These are phyloP conservation scores for Rhizophagus prolifer DNA, from an alignment of 192 early-diverging fungal species.

Conservation along the genomic window DNA sequence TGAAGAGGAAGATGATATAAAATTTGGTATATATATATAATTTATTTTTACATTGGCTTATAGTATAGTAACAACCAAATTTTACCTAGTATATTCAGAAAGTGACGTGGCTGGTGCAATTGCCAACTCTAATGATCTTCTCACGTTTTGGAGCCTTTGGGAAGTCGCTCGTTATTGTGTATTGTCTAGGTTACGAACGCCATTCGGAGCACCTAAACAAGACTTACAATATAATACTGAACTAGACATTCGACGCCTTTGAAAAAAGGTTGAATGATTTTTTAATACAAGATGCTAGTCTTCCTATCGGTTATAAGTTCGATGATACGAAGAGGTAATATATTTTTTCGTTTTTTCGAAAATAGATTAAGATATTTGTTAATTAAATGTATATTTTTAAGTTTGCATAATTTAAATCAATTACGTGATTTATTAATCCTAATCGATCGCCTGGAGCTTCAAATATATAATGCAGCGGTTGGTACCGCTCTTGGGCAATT, in stretches of 20 bases:
- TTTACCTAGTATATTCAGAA: conserved; percentile 16
- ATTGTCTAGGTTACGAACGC: conserved; percentile 68
- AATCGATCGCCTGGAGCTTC: conserved; percentile 73
- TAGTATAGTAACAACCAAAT: neutral
- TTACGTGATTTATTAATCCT: conserved; percentile 53
- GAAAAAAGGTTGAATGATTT: conserved; percentile 46
- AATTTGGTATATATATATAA: conserved; percentile 18
- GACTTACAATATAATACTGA: conserved; percentile 4
- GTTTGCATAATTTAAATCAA: conserved; percentile 11
- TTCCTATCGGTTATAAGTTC: neutral
- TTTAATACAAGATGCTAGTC: conserved; percentile 1
- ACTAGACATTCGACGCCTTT: conserved; percentile 53
- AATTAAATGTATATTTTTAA: conserved; percentile 3
- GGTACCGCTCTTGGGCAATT: conserved; percentile 56
- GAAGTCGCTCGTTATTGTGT: conserved; percentile 73
- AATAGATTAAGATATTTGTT: neutral
- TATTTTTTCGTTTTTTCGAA: neutral
- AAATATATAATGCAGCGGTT: conserved; percentile 62
- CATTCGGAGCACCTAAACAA: conserved; percentile 72
- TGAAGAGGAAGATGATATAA: conserved; percentile 32
- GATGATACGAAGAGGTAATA: neutral
- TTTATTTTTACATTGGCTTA: neutral
- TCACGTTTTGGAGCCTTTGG: conserved; percentile 75
- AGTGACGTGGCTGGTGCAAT: conserved; percentile 13
- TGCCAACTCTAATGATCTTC: conserved; percentile 44